Evolutionary conservation across 2,329 filamentous ascomycete species (phyloP).

Genomic region (Pseudomassariella vexata): DNA sequence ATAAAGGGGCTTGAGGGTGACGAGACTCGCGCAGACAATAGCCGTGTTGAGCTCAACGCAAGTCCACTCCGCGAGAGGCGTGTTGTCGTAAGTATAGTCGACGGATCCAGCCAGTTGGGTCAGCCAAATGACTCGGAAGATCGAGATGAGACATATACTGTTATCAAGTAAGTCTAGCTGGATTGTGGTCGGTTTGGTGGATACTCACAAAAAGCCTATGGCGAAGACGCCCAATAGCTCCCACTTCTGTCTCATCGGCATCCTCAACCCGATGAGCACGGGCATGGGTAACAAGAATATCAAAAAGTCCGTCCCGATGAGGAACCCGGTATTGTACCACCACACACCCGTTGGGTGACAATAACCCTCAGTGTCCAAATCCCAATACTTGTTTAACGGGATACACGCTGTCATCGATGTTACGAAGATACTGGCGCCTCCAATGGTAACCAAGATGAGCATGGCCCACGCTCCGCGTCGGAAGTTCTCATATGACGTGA

Average conservation of each 20-base stretch:
- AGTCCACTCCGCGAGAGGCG: slow-evolving; percentile 28
- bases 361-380: slow-evolving; percentile 4
- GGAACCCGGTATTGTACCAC: slow-evolving; percentile 17
- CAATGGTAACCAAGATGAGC: not conserved
- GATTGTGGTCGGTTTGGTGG: slow-evolving; percentile 4
- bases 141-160: slow-evolving; percentile 30
- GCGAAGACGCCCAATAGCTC: slow-evolving; percentile 30
- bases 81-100: slow-evolving; percentile 22
- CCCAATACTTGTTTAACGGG: slow-evolving; percentile 3
- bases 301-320: slow-evolving; percentile 18
- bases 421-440: not conserved
- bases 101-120: slow-evolving; percentile 10
- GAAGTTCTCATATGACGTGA: slow-evolving; percentile 1
- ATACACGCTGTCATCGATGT: slow-evolving; percentile 5
- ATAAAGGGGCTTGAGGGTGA: slow-evolving; percentile 31
- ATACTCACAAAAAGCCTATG: slow-evolving; percentile 33
- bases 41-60: slow-evolving; percentile 28
- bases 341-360: slow-evolving; percentile 14
- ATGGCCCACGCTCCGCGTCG: slow-evolving; percentile 1
- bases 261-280: slow-evolving; percentile 35
- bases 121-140: slow-evolving; percentile 24
- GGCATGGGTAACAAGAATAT: slow-evolving; percentile 31
- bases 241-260: slow-evolving; percentile 34
- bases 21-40: slow-evolving; percentile 29
- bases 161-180: slow-evolving; percentile 9